Percentiles rank a stretch among this genome's conserved stretches.
Evolutionary conservation across 2,329 filamentous ascomycete genomes (phyloP).

Genomic region (Aspergillus sp.): DNA sequence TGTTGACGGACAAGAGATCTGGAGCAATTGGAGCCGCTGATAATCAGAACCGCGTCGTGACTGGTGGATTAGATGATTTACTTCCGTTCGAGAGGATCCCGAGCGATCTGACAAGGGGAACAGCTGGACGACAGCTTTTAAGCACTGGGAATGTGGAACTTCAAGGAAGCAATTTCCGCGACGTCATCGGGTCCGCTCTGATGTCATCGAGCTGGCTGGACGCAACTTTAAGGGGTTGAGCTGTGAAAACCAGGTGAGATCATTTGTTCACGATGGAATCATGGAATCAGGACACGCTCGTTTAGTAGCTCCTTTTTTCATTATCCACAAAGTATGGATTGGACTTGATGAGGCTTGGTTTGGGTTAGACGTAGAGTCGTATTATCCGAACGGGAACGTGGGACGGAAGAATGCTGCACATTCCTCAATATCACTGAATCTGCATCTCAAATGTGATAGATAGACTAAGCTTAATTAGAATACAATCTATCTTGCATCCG

Average conservation of each 20-base stretch:
- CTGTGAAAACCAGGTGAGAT: neutral
- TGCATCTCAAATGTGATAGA: neutral
- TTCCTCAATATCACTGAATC: neutral
- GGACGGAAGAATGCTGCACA: neutral
- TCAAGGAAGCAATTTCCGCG: constrained; percentile 8
- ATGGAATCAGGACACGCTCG: neutral
- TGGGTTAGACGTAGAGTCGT: too few species aligned
- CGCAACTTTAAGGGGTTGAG: neutral
- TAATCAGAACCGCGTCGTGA: neutral
- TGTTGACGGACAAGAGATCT: constrained; percentile 7
- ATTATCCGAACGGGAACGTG: neutral
- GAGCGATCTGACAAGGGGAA: neutral
- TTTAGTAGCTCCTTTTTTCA: neutral
- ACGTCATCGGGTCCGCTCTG: constrained; percentile 21
- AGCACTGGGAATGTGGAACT: neutral
- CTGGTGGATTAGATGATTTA: neutral
- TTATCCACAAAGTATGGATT: neutral
- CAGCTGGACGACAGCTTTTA: neutral
- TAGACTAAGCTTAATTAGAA: constrained; percentile 8
- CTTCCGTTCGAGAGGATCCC: constrained; percentile 5
- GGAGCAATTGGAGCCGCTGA: neutral
- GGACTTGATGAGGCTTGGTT: too few species aligned
- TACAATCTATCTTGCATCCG: constrained; percentile 2
- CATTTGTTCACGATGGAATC: neutral
- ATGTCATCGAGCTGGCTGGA: constrained; percentile 19